These are phyloP conservation scores for Pseudomonodictys pantanalensis DNA, from an alignment of 495 filamentous ascomycete genomes.

Conservation along the genomic window DNA sequence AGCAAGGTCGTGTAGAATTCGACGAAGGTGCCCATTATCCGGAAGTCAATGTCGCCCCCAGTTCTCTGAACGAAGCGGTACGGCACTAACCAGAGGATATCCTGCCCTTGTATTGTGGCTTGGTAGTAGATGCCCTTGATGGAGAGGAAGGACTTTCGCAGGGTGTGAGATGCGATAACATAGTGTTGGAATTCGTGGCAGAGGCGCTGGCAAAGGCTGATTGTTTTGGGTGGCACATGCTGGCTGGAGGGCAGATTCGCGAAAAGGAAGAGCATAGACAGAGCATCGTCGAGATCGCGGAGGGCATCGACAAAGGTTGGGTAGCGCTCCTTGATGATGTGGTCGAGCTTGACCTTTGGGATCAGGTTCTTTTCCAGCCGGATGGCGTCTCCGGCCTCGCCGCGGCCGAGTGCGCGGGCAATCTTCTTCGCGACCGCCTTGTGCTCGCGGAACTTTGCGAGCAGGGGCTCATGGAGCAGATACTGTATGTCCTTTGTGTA, in stretches of 20 bases:
- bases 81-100: slow-evolving; percentile 94
- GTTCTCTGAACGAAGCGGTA: slow-evolving; percentile 95
- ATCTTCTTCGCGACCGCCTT: slow-evolving; percentile 97
- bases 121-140: slow-evolving; percentile 99
- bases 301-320: slow-evolving; percentile 94
- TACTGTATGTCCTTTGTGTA: slow-evolving; percentile 99
- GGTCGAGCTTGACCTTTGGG: slow-evolving; percentile 83
- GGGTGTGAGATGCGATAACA: slow-evolving; percentile 81
- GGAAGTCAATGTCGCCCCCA: slow-evolving; percentile 90
- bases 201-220: slow-evolving; percentile 85
- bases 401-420: slow-evolving; percentile 79
- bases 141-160: slow-evolving; percentile 92
- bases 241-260: slow-evolving; percentile 88
- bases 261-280: slow-evolving; percentile 96
- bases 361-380: slow-evolving; percentile 81
- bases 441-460: slow-evolving; percentile 93
- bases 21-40: slow-evolving; percentile 98
- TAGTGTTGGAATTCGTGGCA: slow-evolving; percentile 97
- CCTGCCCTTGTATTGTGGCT: slow-evolving; percentile 96
- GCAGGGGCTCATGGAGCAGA: slow-evolving; percentile 92
- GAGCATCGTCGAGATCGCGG: slow-evolving; percentile 90
- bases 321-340: slow-evolving; percentile 96
- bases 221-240: slow-evolving; percentile 85
- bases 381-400: slow-evolving; percentile 81
- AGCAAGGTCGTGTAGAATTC: slow-evolving; percentile 97